These are phyloP conservation scores for Clonostachys sp. DNA, from an alignment of 2,329 filamentous ascomycete genomes.

Conservation along the genomic window DNA sequence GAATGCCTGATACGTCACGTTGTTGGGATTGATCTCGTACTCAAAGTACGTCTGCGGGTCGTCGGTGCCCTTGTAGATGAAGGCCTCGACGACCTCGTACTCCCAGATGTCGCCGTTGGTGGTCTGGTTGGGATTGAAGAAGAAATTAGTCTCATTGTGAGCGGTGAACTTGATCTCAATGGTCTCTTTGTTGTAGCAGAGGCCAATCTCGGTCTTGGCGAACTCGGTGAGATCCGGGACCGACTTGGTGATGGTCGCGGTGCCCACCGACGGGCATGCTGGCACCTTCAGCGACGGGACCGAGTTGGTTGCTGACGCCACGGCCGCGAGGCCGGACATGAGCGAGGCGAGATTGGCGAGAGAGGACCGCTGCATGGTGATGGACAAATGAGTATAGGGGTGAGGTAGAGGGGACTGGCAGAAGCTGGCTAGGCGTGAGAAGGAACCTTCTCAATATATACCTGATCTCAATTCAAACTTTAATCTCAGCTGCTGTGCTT, in stretches of 20 bases:
- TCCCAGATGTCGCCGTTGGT: slow-evolving; percentile 42
- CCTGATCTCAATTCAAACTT: no score
- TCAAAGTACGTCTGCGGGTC: slow-evolving; percentile 45
- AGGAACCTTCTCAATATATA: no score
- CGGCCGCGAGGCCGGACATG: neutral
- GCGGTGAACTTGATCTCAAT: slow-evolving; percentile 38
- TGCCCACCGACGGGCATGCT: slow-evolving; percentile 26
- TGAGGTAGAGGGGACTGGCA: no score
- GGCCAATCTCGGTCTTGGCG: slow-evolving; percentile 35
- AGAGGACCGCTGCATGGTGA: no score
- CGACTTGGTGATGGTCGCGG: slow-evolving; percentile 30
- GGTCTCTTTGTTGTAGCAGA: slow-evolving; percentile 37
- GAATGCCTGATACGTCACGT: slow-evolving; percentile 44
- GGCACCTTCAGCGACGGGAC: slow-evolving; percentile 32
- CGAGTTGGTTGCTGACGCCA: neutral
- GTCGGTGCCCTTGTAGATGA: slow-evolving; percentile 36
- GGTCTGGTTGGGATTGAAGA: slow-evolving; percentile 32
- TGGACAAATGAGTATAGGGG: no score
- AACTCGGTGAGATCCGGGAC: slow-evolving; percentile 35
- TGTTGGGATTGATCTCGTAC: slow-evolving; percentile 45
- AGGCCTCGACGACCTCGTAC: slow-evolving; percentile 47
- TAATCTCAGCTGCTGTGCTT: no score
- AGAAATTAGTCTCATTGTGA: slow-evolving; percentile 38
- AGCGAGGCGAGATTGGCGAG: no score
- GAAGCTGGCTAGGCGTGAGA: no score